Percentiles rank a stretch among this genome's conserved stretches.
Evolutionary conservation across 768 basidiomycete genomes (phyloP).

Genomic region (Suillus discolor): DNA sequence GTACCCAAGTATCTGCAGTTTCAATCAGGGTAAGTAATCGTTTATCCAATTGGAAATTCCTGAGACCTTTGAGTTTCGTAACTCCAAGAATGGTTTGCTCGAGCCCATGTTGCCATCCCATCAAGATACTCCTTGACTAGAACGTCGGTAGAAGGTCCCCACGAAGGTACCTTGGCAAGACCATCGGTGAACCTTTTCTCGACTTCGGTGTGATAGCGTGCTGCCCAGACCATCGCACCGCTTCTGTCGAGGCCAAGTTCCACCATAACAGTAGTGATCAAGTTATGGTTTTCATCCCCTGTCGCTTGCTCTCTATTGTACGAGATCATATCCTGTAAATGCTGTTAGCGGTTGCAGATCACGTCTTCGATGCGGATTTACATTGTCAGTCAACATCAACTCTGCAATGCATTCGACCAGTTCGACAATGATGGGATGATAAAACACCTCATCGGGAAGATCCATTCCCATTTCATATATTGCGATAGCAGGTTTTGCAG

Average conservation of each 20-base stretch:
- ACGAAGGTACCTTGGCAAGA: conserved; percentile 29
- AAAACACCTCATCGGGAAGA: conserved; percentile 36
- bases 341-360: background rate
- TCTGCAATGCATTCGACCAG: conserved; percentile 18
- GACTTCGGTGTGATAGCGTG: conserved; percentile 15
- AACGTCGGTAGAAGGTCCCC: conserved; percentile 25
- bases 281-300: conserved; percentile 36
- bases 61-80: conserved; percentile 25
- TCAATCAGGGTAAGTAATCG: background rate
- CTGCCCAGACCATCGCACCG: conserved; percentile 31
- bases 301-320: conserved; percentile 38
- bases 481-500: conserved; percentile 31
- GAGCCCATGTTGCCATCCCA: conserved; percentile 30
- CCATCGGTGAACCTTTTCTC: conserved; percentile 22
- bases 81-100: conserved; percentile 29
- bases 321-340: conserved; percentile 37
- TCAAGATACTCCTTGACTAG: conserved; percentile 27
- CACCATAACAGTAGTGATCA: conserved; percentile 36
- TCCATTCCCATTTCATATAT: conserved; percentile 32
- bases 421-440: conserved; percentile 24
- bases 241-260: conserved; percentile 28
- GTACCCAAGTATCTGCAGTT: conserved; percentile 31
- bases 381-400: conserved; percentile 28
- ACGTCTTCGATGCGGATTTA: background rate
- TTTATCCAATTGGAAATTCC: background rate